Conservation (phyloP, 352 stramenopile genomes). For the Globisporangium cederbergense region DNA sequence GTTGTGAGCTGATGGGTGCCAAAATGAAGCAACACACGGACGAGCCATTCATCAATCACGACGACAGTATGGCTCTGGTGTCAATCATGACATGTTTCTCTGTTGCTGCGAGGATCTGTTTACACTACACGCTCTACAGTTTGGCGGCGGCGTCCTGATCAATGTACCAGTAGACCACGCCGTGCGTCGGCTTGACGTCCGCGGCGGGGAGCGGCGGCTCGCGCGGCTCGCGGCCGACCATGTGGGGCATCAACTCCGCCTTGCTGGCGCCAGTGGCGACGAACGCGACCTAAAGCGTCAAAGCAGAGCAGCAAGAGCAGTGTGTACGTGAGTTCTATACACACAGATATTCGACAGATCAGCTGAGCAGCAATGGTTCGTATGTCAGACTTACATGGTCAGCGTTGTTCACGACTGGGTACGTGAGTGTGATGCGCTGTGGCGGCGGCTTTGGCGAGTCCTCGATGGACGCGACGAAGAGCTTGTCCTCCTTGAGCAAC, state of each 20-base stretch:
- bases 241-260: slow-evolving; percentile 82
- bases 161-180: slow-evolving; percentile 85
- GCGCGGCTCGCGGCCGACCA: slow-evolving; percentile 64
- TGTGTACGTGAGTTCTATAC: not conserved
- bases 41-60: not conserved
- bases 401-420: slow-evolving; percentile 93
- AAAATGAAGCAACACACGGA: not conserved
- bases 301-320: not conserved
- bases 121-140: slow-evolving; percentile 30
- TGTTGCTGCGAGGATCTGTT: not conserved
- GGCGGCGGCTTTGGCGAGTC: slow-evolving; percentile 98
- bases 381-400: slow-evolving; percentile 43
- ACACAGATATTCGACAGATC: slow-evolving; percentile 9
- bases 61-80: not conserved
- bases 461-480: slow-evolving; percentile 92
- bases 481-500: slow-evolving; percentile 83
- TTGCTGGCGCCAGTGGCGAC: slow-evolving; percentile 88
- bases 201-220: slow-evolving; percentile 63
- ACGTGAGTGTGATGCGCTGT: slow-evolving; percentile 96
- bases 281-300: slow-evolving; percentile 77
- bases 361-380: not conserved
- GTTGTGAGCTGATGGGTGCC: slow-evolving; percentile 3
- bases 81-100: not conserved
- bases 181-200: slow-evolving; percentile 63
- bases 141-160: slow-evolving; percentile 72